A percentile compares a stretch with the other conserved stretches of the same genome.
Conservation (phyloP, 1,284 basidiomycete genomes). For the Heterobasidion parviporum region DNA sequence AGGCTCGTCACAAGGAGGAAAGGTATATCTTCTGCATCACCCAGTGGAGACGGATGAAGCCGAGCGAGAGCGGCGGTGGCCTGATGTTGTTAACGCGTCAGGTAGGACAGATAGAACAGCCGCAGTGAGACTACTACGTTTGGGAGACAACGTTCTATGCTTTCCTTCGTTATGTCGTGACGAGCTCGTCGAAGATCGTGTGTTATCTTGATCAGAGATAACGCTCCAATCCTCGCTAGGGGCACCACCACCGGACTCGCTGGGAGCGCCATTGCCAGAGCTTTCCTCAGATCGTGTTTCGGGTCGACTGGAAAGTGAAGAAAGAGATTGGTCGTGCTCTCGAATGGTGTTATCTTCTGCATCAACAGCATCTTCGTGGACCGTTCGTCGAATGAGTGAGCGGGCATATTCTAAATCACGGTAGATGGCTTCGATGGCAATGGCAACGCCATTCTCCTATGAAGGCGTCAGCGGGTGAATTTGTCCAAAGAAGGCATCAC, state of each 20-base stretch:
- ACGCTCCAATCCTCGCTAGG: slow-evolving; percentile 80
- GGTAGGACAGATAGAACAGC: slow-evolving; percentile 54
- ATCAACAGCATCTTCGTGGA: slow-evolving; percentile 26
- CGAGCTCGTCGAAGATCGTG: slow-evolving; percentile 33
- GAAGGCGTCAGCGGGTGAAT: slow-evolving; percentile 2
- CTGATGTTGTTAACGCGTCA: slow-evolving; percentile 30
- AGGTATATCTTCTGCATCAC: background rate
- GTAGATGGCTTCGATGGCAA: slow-evolving; percentile 87
- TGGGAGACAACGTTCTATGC: slow-evolving; percentile 26
- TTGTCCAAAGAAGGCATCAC: slow-evolving; percentile 14
- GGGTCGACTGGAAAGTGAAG: slow-evolving; percentile 21
- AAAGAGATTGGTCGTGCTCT: slow-evolving; percentile 14
- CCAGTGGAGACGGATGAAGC: background rate
- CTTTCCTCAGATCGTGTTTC: slow-evolving; percentile 42
- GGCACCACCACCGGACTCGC: slow-evolving; percentile 28
- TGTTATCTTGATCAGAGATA: slow-evolving; percentile 66
- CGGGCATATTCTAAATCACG: slow-evolving; percentile 87
- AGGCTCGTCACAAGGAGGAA: background rate
- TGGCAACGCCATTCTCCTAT: slow-evolving; percentile 84
- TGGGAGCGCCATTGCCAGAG: slow-evolving; percentile 22
- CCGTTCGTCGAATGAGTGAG: slow-evolving; percentile 61
- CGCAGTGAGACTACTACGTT: slow-evolving; percentile 53
- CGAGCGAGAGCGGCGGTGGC: background rate
- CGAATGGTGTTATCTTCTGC: slow-evolving; percentile 41
- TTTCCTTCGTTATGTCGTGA: slow-evolving; percentile 13